These are phyloP conservation scores for Exophiala alcalophila DNA, from an alignment of 2,329 filamentous ascomycete genomes.

Conservation along the genomic window DNA sequence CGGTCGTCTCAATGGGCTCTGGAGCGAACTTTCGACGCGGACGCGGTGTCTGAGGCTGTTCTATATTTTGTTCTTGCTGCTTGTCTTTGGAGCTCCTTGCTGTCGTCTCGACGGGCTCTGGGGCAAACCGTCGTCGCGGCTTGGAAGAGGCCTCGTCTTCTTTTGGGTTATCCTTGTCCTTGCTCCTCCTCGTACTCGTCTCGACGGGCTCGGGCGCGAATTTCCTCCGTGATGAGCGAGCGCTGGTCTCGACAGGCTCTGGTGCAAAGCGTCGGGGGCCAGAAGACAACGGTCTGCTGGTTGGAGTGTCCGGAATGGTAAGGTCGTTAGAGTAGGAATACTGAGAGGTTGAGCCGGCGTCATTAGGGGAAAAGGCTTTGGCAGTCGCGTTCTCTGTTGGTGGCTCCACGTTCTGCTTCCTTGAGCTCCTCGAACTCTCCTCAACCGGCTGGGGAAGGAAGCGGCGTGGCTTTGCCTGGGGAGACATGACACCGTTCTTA, in stretches of 20 bases:
- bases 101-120: slow-evolving; percentile 47
- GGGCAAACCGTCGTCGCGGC: slow-evolving; percentile 37
- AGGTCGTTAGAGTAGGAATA: slow-evolving; percentile 21
- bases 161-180: slow-evolving; percentile 21
- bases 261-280: slow-evolving; percentile 30
- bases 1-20: slow-evolving; percentile 69
- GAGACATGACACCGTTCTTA: slow-evolving; percentile 13
- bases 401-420: slow-evolving; percentile 31
- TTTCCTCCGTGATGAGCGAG: slow-evolving; percentile 27
- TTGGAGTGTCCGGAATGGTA: neutral
- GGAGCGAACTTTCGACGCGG: slow-evolving; percentile 62
- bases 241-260: slow-evolving; percentile 31
- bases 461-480: slow-evolving; percentile 31
- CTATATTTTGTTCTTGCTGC: slow-evolving; percentile 22
- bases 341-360: neutral
- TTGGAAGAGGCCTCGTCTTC: slow-evolving; percentile 19
- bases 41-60: slow-evolving; percentile 38
- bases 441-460: slow-evolving; percentile 45
- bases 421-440: slow-evolving; percentile 42
- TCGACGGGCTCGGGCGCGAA: slow-evolving; percentile 35
- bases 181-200: slow-evolving; percentile 26
- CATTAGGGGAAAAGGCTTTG: slow-evolving; percentile 1
- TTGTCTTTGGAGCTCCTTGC: slow-evolving; percentile 36
- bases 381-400: slow-evolving; percentile 8
- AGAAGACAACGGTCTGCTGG: slow-evolving; percentile 13